Conservation (phyloP, 345 rosid species). For the Melaleuca alternifolia region DNA sequence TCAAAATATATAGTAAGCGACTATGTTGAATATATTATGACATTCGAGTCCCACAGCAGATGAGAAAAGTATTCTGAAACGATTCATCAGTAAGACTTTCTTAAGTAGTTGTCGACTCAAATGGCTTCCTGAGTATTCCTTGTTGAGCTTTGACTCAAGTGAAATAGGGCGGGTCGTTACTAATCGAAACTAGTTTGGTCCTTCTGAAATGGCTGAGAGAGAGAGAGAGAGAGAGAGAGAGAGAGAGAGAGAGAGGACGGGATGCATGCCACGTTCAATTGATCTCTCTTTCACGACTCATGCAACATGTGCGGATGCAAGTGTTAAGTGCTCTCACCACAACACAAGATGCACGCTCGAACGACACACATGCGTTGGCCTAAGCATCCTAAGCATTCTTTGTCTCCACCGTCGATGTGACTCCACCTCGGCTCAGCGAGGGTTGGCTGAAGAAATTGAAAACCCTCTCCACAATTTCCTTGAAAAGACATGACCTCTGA, state of each 20-base stretch:
- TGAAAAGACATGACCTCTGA: neutral
- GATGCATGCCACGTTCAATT: neutral
- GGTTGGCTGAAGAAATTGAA: neutral
- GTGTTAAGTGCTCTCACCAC: neutral
- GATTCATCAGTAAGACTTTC: neutral
- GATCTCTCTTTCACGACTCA: neutral
- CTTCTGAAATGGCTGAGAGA: neutral
- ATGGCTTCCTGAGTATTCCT: neutral
- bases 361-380: neutral
- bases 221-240: fast-evolving
- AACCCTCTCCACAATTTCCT: neutral
- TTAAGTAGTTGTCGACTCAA: neutral
- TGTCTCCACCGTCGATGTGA: neutral
- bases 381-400: neutral
- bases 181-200: neutral
- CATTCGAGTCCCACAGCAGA: no score
- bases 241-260: neutral
- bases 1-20: neutral
- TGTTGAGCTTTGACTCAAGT: neutral
- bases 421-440: neutral
- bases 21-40: neutral
- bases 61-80: neutral
- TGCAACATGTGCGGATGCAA: neutral
- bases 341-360: neutral
- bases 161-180: neutral